Percentiles rank a stretch among this genome's conserved stretches.
These are phyloP conservation scores for Cantharellus anzutake DNA, from an alignment of 768 basidiomycete genomes.

Conservation along the genomic window DNA sequence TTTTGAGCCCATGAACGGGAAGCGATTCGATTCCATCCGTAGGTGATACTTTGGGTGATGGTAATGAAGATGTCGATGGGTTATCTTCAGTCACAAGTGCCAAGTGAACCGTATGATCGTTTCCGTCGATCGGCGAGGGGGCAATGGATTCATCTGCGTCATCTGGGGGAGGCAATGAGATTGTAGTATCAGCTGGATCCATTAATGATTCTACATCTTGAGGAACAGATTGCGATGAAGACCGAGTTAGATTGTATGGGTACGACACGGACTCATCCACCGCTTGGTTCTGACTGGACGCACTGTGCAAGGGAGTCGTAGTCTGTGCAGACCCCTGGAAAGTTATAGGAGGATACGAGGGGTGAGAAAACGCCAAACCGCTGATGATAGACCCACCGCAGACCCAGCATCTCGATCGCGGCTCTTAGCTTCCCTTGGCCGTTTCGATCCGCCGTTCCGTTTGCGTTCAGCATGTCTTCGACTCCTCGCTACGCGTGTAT, in stretches of 20 bases:
- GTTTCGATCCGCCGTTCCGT: constrained; percentile 20
- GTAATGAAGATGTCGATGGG: neutral
- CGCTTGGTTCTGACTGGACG: no score
- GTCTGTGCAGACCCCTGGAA: no score
- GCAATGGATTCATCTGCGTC: no score
- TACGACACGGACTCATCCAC: no score
- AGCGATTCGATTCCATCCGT: neutral
- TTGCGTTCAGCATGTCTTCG: constrained; percentile 74
- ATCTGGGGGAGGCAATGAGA: no score
- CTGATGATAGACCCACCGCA: neutral
- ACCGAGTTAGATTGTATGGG: no score
- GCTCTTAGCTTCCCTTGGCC: constrained; percentile 13
- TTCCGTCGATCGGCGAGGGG: neutral
- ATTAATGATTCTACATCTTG: no score
- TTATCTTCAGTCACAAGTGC: neutral
- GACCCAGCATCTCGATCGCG: neutral
- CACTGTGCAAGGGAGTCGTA: no score
- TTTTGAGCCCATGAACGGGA: neutral
- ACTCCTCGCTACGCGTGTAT: constrained; percentile 88
- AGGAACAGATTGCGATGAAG: no score
- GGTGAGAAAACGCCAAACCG: no score
- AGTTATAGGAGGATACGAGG: no score
- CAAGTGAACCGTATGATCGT: neutral
- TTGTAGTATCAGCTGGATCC: no score
- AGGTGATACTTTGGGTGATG: neutral